Percentiles rank a stretch among this genome's conserved stretches.
phyloP scores from a whole-genome alignment of 169 alveolate genomes.

The Eimeria brunetti region DNA sequence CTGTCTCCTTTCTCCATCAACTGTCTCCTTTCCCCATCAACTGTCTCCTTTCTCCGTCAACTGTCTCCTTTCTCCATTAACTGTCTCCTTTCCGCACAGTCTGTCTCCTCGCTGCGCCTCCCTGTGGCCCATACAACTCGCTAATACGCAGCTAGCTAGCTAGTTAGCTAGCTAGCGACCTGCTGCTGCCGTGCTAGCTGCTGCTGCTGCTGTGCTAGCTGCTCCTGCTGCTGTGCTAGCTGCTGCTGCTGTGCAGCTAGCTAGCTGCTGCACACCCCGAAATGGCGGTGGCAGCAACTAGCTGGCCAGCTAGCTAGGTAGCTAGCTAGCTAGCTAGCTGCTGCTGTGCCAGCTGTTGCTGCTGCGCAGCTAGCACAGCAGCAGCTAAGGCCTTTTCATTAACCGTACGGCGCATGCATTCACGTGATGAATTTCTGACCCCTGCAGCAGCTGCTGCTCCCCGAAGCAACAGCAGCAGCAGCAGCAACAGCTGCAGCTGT shows the following conservation, averaged over 20 bases:
- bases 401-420: background rate
- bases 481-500: background rate
- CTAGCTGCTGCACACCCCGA: background rate
- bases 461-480: background rate
- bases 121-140: too few species aligned
- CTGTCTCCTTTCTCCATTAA: background rate
- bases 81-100: background rate
- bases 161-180: too few species aligned
- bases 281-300: background rate
- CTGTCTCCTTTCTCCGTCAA: background rate
- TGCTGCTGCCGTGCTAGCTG: background rate
- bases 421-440: background rate
- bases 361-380: background rate
- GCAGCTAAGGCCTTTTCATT: background rate
- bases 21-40: background rate
- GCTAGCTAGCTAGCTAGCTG: too few species aligned
- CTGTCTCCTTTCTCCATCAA: too few species aligned
- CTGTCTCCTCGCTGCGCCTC: too few species aligned
- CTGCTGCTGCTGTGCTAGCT: background rate
- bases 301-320: background rate
- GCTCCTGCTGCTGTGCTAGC: background rate
- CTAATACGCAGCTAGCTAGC: too few species aligned
- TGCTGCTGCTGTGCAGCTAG: background rate
- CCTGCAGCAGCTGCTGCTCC: conserved; percentile 6
- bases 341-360: background rate